These are phyloP conservation scores for Aspergillus oerlinghausenensis DNA, from an alignment of 2,329 filamentous ascomycete genomes.

Conservation along the genomic window DNA sequence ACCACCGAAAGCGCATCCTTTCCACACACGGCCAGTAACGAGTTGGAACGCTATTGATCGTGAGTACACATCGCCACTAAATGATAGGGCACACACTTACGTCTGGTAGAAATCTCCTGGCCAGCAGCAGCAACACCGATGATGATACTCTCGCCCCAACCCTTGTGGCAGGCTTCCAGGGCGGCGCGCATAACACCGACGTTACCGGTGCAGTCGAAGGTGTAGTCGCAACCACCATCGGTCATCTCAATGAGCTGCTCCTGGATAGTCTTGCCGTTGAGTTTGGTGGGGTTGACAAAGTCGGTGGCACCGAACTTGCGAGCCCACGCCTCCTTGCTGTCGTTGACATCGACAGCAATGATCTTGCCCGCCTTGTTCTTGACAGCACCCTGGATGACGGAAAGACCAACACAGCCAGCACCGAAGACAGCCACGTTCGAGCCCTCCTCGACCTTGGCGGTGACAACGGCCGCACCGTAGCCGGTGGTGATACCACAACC, in stretches of 20 bases:
- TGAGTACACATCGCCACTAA: constrained; percentile 6
- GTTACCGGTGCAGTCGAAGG: constrained; percentile 98
- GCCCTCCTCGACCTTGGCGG: constrained; percentile 84
- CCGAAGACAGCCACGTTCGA: constrained; percentile 90
- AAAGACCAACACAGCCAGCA: constrained; percentile 91
- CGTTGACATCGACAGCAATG: constrained; percentile 73
- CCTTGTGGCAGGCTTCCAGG: constrained; percentile 97
- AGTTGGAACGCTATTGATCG: constrained; percentile 78
- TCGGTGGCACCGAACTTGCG: constrained; percentile 94
- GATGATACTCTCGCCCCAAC: constrained; percentile 96
- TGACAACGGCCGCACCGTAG: constrained; percentile 92
- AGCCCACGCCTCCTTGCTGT: constrained; percentile 84
- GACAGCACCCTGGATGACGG: constrained; percentile 89
- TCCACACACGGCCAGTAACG: constrained; percentile 96
- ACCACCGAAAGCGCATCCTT: constrained; percentile 94
- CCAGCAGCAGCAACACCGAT: constrained; percentile 96
- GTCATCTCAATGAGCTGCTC: constrained; percentile 96
- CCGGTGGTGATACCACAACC: constrained; percentile 98
- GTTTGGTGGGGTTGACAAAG: constrained; percentile 88
- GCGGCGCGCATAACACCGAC: constrained; percentile 93
- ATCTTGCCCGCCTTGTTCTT: constrained; percentile 67
- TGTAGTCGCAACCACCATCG: constrained; percentile 96
- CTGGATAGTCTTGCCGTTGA: constrained; percentile 72
- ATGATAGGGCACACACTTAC: constrained; percentile 53
- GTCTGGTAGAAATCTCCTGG: constrained; percentile 89